These are phyloP conservation scores for Saccharomycopsis sp. DNA, from an alignment of 805 yeast genomes.

Conservation along the genomic window DNA sequence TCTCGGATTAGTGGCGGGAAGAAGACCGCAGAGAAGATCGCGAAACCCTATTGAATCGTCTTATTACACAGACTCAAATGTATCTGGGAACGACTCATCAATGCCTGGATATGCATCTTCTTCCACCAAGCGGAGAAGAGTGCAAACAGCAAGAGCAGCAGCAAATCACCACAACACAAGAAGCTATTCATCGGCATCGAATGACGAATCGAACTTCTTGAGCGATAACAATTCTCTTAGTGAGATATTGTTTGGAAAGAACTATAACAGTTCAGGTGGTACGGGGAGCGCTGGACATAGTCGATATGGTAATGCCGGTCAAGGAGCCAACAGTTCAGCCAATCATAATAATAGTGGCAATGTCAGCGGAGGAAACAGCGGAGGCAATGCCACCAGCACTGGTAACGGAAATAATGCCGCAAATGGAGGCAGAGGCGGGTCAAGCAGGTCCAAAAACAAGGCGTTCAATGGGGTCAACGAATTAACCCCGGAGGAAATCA, in stretches of 20 bases:
- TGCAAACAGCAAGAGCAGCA: conserved; percentile 21
- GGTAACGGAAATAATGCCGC: not conserved
- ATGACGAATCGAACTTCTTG: conserved; percentile 20
- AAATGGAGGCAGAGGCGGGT: not conserved
- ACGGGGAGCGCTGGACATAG: not conserved
- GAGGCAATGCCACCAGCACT: conserved; percentile 1
- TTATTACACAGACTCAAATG: conserved; percentile 20
- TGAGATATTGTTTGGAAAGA: conserved; percentile 20
- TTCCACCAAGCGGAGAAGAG: conserved; percentile 15
- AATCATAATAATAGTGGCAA: not conserved
- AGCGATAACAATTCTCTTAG: conserved; percentile 21
- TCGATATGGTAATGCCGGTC: not conserved
- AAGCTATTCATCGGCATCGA: conserved; percentile 17
- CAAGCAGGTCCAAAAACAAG: conserved; percentile 12
- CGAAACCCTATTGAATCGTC: conserved; percentile 16
- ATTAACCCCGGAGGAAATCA: conserved; percentile 14
- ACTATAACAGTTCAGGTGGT: not conserved
- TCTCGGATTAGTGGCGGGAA: not conserved
- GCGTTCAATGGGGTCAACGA: conserved; percentile 10
- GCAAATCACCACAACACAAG: conserved; percentile 14
- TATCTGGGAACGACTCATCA: conserved; percentile 19
- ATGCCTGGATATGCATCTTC: conserved; percentile 18
- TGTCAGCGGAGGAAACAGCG: not conserved
- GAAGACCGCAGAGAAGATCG: conserved; percentile 17
- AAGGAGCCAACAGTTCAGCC: not conserved